Base-by-base conservation (phyloP, 139 green algal species). In the Tetraselmis striata region DNA sequence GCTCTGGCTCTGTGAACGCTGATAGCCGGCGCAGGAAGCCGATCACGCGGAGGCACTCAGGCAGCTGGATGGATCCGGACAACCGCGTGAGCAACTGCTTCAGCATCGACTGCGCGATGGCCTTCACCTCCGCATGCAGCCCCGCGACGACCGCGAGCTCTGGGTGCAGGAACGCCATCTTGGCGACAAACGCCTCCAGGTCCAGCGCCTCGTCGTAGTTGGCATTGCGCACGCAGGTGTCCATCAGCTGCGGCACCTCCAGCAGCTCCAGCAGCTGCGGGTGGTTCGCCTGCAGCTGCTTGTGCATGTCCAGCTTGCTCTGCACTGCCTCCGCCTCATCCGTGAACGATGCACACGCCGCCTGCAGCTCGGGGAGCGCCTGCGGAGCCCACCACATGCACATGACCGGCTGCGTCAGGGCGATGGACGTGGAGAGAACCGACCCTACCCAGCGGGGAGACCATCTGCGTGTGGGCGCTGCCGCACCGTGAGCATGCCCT, bases 141-240 rank as follows among this genome's bases (percentile, higher is more conserved):
- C 83, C 80, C 80, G 90, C 87, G 27, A 98, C 92, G 1, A 97
- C 84, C 18, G 86, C 83, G 74, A 96, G 77, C 25, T 95, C 87
- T 22, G 89, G 81, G 79, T 97, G 92, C 85, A 95, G 85, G 79
- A 94, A 82, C 1, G 85, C 90, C 31, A 95, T 75, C 76, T 94
- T 92, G 2, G 82, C 82, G 0, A 88, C 25, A 89, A 93, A 92
- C 0, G 85, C 90, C 5, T 95, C 89, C 79, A 99, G 90, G 84
- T 99, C 97, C 83, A 99, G 90, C 1, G 96, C 96, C 86, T 99
- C 97, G 86, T 99, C 97, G 88, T 97, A 98, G 86, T 94, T 94
- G 28, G 94, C 94, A 77, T 96, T 96, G 58, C 95, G 91, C 32
- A 98, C 91, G 83, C 96, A 99, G 26, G 94, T 96, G 85, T 98